These are phyloP conservation scores for Erodium texanum DNA, from an alignment of 441 rosid species.

Conservation along the genomic window DNA sequence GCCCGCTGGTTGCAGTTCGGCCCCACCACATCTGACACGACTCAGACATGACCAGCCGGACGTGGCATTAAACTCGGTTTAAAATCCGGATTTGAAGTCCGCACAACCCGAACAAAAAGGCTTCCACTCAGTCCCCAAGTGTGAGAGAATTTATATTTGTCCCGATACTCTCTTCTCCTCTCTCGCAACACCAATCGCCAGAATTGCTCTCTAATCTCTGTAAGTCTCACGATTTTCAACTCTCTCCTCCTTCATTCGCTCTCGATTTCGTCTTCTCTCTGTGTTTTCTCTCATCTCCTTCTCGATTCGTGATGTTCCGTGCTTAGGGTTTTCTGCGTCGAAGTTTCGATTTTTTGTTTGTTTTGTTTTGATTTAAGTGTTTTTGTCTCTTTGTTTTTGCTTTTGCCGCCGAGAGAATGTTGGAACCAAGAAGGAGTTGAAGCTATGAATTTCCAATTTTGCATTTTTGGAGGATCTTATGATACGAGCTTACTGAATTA, in stretches of 20 bases:
- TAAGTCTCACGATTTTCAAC: not conserved
- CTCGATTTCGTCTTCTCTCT: not conserved
- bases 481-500: not conserved
- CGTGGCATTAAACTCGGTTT: conserved; percentile 62
- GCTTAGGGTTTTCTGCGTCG: not conserved
- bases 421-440: conserved; percentile 4
- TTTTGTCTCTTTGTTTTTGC: not conserved
- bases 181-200: not conserved
- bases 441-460: conserved; percentile 16
- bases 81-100: conserved; percentile 68
- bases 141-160: not conserved
- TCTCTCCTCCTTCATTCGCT: not conserved
- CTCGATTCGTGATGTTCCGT: not conserved
- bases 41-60: conserved; percentile 19
- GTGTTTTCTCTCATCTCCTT: not conserved
- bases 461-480: not conserved
- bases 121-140: not conserved
- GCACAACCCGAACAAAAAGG: conserved; percentile 13
- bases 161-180: not conserved
- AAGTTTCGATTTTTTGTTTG: not conserved
- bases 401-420: conserved; percentile 20
- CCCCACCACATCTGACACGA: conserved; percentile 17
- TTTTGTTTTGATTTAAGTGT: not conserved
- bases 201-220: not conserved
- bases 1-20: conserved; percentile 27